Evolutionary conservation across 2,329 filamentous ascomycete species (phyloP), one percentile per base, ranked within the genome.

Genomic region (Hymenoscyphus albidus): DNA sequence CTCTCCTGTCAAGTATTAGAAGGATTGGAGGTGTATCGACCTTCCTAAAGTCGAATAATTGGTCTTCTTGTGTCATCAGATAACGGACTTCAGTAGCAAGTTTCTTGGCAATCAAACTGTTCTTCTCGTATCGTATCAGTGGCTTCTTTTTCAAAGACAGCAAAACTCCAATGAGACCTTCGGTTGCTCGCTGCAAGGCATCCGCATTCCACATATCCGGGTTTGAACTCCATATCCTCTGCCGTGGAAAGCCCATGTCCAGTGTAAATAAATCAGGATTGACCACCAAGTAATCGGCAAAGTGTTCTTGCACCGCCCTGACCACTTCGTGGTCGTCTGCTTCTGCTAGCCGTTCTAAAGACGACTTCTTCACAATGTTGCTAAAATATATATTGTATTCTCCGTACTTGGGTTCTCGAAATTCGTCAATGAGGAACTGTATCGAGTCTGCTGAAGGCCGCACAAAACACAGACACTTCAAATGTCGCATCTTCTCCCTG

Each of bases 341-440:
- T 81, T 99, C 96, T 40, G 95, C 95, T 55, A 99, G 82, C 55
- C 95, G 87, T 77, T 99, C 95, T 31, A 99, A 82, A 0, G 94
- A 91, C 1, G 95, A 98, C 78, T 99, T 99, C 78, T 96, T 96
- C 74, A 95, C 89, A 65, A 99, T 90, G 76, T 99, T 99, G 81
- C 93, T 98, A 77, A 99, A 97, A 78, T 96, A 97, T 64, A 99
- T 85, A 74, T 96, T 88, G 78, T 99, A 99, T 80, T 99, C 95
- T 69, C 95, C 94, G 73, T 99, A 99, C 76, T 93, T 97, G 4
- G 95, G 96, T 59, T 98, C 94, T 66, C 95, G 86, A 63, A 99
- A 84, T 80, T 99, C 95, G 74, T 99, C 95, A 71, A 99, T 94
- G 62, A 99, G 85, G 68, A 91, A 86, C 75, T 99, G 93, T 74